These are phyloP conservation scores for Pythium oligandrum DNA, from an alignment of 352 stramenopile species.

Conservation along the genomic window DNA sequence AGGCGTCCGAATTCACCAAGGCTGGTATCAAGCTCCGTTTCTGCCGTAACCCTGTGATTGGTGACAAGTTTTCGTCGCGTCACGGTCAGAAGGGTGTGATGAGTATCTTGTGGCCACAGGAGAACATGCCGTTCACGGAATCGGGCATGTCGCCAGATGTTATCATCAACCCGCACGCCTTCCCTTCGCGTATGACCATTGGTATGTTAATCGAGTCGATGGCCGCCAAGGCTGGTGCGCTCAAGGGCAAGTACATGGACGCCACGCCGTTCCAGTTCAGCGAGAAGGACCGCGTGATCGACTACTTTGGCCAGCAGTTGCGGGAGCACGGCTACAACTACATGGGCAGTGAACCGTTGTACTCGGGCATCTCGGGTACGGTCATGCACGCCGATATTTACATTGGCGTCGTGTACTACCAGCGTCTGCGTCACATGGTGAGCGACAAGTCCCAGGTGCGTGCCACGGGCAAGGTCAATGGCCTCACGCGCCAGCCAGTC, in stretches of 20 bases:
- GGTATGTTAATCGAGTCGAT: slow-evolving; percentile 98
- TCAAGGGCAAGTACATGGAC: slow-evolving; percentile 97
- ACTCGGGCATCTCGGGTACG: slow-evolving; percentile 97
- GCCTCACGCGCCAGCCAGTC: slow-evolving; percentile 98
- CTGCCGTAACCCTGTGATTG: slow-evolving; percentile 98
- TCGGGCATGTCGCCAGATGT: slow-evolving; percentile 98
- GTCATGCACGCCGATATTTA: slow-evolving; percentile 99
- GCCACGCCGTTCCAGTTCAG: slow-evolving; percentile 99
- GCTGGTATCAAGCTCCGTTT: slow-evolving; percentile 97
- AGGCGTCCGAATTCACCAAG: slow-evolving; percentile 80
- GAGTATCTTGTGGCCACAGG: slow-evolving; percentile 98
- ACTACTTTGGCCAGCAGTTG: slow-evolving; percentile 99
- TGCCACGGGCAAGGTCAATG: slow-evolving; percentile 97
- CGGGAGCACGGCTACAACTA: slow-evolving; percentile 96
- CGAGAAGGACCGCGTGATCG: slow-evolving; percentile 97
- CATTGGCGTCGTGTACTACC: slow-evolving; percentile 99
- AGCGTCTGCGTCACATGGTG: slow-evolving; percentile 99
- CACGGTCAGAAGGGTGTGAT: slow-evolving; percentile 99
- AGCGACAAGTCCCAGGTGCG: slow-evolving; percentile 99
- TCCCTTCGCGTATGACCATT: slow-evolving; percentile 98
- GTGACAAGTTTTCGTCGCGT: slow-evolving; percentile 99
- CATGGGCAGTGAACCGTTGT: slow-evolving; percentile 99
- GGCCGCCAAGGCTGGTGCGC: slow-evolving; percentile 97
- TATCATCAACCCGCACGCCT: slow-evolving; percentile 99
- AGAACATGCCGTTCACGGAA: slow-evolving; percentile 99